Evolutionary conservation across 1,284 basidiomycete species (phyloP).

Genomic region (Sparassis latifolia): DNA sequence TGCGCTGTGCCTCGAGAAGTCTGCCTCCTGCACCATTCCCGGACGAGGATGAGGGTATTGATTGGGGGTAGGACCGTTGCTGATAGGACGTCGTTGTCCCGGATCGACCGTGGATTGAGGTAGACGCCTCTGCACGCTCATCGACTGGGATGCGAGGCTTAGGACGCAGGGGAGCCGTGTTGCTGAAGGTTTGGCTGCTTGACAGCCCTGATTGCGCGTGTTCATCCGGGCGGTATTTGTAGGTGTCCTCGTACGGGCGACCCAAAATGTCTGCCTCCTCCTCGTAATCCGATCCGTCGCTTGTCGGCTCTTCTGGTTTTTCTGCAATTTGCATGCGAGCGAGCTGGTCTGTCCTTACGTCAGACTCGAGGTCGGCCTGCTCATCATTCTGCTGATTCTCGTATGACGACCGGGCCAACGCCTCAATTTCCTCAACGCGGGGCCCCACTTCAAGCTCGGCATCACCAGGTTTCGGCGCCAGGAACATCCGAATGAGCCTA

Average conservation of each 20-base stretch:
- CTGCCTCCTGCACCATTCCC: constrained; percentile 10
- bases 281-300: constrained; percentile 23
- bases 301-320: constrained; percentile 12
- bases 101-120: constrained; percentile 38
- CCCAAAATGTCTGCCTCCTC: constrained; percentile 16
- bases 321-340: constrained; percentile 15
- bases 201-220: background rate
- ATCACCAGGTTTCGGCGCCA: constrained; percentile 86
- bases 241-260: constrained; percentile 12
- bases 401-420: constrained; percentile 34
- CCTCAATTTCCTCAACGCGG: constrained; percentile 48
- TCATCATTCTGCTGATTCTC: constrained; percentile 25
- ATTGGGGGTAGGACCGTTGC: constrained; percentile 38
- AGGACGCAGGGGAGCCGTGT: constrained; percentile 7
- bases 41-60: constrained; percentile 33
- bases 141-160: background rate
- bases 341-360: constrained; percentile 13
- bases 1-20: constrained; percentile 10
- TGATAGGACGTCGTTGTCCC: constrained; percentile 40
- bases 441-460: constrained; percentile 63
- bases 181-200: background rate
- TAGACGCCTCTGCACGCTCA: constrained; percentile 1
- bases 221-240: constrained; percentile 7
- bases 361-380: constrained; percentile 17
- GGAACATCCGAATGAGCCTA: constrained; percentile 77